phyloP scores from a whole-genome alignment of 192 early-diverging fungal genomes.

The Chytriomyces sp. region DNA sequence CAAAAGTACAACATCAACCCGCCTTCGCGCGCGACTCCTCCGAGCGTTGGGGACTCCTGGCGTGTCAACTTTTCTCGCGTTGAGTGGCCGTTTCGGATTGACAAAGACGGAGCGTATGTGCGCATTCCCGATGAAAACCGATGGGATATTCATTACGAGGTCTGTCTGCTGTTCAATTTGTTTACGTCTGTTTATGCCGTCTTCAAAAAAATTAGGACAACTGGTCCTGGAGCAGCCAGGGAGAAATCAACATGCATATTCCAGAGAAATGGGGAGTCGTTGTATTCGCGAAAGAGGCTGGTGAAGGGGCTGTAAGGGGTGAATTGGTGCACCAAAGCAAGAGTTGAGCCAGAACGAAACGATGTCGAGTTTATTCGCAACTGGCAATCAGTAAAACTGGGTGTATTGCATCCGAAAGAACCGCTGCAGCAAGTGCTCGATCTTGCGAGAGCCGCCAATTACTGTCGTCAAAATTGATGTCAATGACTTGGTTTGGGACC shows the following conservation, averaged over 20 bases:
- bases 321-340: too few relatives aligned
- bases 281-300: conserved; percentile 1
- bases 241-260: conserved; percentile 31
- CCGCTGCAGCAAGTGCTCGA: too few relatives aligned
- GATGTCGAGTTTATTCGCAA: too few relatives aligned
- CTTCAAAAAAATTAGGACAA: conserved; percentile 4
- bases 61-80: conserved; percentile 33
- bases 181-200: too few relatives aligned
- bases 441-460: too few relatives aligned
- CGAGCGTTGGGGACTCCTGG: conserved; percentile 16
- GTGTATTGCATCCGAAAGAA: too few relatives aligned
- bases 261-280: conserved; percentile 31
- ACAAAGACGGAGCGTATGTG: conserved; percentile 15
- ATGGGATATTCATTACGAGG: conserved; percentile 29
- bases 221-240: conserved; percentile 26
- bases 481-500: too few relatives aligned
- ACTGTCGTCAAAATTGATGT: too few relatives aligned
- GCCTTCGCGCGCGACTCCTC: conserved; percentile 26
- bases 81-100: conserved; percentile 25
- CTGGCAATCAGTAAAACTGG: too few relatives aligned
- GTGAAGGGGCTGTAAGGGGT: not conserved
- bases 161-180: too few relatives aligned
- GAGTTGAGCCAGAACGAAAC: too few relatives aligned
- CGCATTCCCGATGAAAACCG: conserved; percentile 26
- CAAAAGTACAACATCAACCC: conserved; percentile 36